Base-by-base conservation (phyloP, 768 basidiomycete species). In the Mycena chlorophos region DNA sequence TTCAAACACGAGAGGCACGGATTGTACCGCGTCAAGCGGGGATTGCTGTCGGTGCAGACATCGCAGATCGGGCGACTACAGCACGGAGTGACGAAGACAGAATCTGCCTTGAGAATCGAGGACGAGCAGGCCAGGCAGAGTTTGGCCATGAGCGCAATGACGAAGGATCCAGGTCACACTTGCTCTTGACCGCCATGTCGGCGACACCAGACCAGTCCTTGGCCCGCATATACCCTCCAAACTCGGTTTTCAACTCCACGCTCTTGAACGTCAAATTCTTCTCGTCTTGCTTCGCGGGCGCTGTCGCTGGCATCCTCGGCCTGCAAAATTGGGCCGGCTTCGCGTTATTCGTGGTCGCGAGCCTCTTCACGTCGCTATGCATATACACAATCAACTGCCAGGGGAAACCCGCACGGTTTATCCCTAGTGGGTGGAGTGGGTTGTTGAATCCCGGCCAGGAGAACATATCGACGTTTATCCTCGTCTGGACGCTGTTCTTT, bases 401-500 rank as follows among this genome's bases (percentile, higher is more conserved):
- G 50, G 83, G 85, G 3, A 76, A 75, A 28, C 86, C 89, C 0
- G 61, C 71, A 38, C 87, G 83, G 63, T 91, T 84, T 69, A 65
- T 87, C 17, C 73, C 78, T 40, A 84, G 84, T 4, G 88, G 88
- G 2, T 65, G 83, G 56, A 72, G 78, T 70, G 89, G 89, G 52
- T 72, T 96, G 31, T 73, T 87, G 45, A 92, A 88, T 58, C 88
- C 94, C 0, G 92, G 92, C 10, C 90, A 94, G 71, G 94, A 97
- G 71, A 94, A 93, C 61, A 75, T 87, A 17, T 91, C 93, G 65
- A 91, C 92, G 3, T 98, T 95, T 65, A 81, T 98, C 55, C 81
- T 97, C 26, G 87, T 89, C 20, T 98, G 94, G 94, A 98, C 94
- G 30, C 75, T 96, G 52, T 90, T 94, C 69, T 96, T 91, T 69